Evolutionary conservation across 768 basidiomycete genomes (phyloP), one percentile per base, ranked within the genome.

Genomic region (Auriscalpium orientale): DNA sequence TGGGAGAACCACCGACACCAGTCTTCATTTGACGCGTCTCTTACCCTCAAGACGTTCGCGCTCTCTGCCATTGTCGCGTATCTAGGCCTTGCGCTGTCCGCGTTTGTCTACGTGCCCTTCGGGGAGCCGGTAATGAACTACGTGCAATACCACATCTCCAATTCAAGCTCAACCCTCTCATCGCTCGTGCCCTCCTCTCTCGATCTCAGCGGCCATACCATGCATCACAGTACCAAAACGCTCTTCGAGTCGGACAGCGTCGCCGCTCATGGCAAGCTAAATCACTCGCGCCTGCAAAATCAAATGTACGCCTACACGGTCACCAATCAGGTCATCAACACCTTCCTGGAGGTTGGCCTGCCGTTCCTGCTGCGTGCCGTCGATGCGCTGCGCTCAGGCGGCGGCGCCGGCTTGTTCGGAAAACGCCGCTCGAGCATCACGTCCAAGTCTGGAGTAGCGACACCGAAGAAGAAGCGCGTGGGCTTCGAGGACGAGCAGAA

Each of bases 271-370:
- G 70, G 74, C 58, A 87, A 85, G 66, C 69, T 89, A 16, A 82
- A 84, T 57, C 80, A 86, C 8, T 76, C 75, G 48, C 76, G 95
- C 55, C 74, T 98, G 54, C 80, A 87, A 68, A 86, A 89, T 44
- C 92, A 98, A 74, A 88, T 98, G 82, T 95, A 97, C 65, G 94
- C 95, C 15, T 91, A 84, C 66, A 85, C 84, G 20, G 92, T 95
- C 0, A 95, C 92, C 20, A 91, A 89, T 66, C 95, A 98, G 72
- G 81, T 82, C 34, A 68, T 91, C 63, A 84, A 88, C 64, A 84
- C 84, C 0, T 83, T 91, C 66, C 71, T 77, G 51, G 95, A 97
- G 65, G 75, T 95, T 54, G 88, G 84, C 2, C 70, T 97, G 20
- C 95, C 95, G 3, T 93, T 79, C 62, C 67, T 95, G 22, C 69